Base-by-base conservation (phyloP, 352 stramenopile genomes). In the Globisporangium orthogonon region DNA sequence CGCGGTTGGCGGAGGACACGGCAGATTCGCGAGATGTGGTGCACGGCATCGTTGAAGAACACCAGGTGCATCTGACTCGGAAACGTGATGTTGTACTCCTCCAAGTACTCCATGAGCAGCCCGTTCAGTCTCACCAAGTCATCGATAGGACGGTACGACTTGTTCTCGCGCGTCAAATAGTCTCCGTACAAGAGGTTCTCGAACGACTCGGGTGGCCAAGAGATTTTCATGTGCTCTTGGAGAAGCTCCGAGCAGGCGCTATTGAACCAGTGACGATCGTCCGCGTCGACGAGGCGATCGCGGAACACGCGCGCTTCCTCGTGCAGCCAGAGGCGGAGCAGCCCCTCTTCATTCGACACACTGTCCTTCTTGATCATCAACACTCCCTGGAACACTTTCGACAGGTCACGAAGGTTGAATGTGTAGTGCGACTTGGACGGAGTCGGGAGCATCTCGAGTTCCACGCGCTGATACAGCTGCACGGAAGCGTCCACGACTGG, bases 51-150 rank as follows among this genome's bases (percentile, higher is more conserved):
- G 37, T 83, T 86, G 63, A 98, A 98, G 63, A 98, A 97, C 14
- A 98, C 92, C 31, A 98, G 67, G 62, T 98, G 82, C 91, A 98
- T 98, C 41, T 94, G 83, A 43, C 75, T 94, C 13, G 91, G 81
- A 57, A 96, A 97, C 28, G 84, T 96, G 56, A 98, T 86, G 63
- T 98, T 98, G 65, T 97, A 98, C 70, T 98, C 92, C 60, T 98
- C 92, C 6, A 98, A 57, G 57, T 96, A 96, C 58, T 97, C 87
- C 45, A 79, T 68, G 3, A 98, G 68, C n/a, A 97, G 62, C 2
- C 66, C 70, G 48, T 93, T 83, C 2, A 96, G 61, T n/a, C 75
- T 74, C 11, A 52, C 59, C 7, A 95, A 62, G 50, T 91, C 82
- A 14, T 84, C 68, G 0, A 97, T 70, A 10, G 79, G 75, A 3